Conservation (phyloP, 2,329 filamentous ascomycete species). For the Dactylellina parvicollis region DNA sequence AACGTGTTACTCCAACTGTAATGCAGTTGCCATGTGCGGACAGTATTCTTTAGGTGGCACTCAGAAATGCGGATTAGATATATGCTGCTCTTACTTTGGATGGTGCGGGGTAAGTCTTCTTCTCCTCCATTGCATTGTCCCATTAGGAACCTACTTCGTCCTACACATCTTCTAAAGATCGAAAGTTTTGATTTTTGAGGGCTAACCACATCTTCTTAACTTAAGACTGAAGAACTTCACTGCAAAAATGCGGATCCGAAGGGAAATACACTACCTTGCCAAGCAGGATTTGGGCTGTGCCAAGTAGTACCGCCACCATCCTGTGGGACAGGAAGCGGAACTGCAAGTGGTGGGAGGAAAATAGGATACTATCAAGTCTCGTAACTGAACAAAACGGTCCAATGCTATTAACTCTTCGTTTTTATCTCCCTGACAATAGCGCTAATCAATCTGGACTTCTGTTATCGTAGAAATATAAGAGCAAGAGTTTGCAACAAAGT, state of each 20-base stretch:
- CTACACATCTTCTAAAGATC: not conserved
- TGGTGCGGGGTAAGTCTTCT: conserved; percentile 27
- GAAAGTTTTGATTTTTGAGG: too few species aligned
- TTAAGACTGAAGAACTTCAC: conserved; percentile 17
- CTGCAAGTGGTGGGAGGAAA: conserved; percentile 26
- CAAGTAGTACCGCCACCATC: conserved; percentile 21
- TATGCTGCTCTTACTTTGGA: conserved; percentile 33
- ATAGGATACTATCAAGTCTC: conserved; percentile 42
- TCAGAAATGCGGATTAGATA: conserved; percentile 18
- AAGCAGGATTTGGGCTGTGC: conserved; percentile 14
- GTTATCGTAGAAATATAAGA: conserved; percentile 53
- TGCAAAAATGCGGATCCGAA: conserved; percentile 24
- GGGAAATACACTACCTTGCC: conserved; percentile 29
- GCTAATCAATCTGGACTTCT: not conserved
- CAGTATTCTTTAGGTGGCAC: conserved; percentile 20
- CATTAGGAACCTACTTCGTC: too few species aligned
- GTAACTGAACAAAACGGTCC: not conserved
- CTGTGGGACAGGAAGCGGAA: conserved; percentile 27
- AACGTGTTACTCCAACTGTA: conserved; percentile 17
- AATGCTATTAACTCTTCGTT: too few species aligned
- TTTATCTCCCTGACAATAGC: not conserved
- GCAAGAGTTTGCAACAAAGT: conserved; percentile 59
- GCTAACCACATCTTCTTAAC: not conserved
- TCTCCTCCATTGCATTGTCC: too few species aligned
- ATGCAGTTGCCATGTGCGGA: conserved; percentile 29